Evolutionary conservation across 2,329 filamentous ascomycete genomes (phyloP).

Genomic region (Aspergillus oerlinghausenensis): DNA sequence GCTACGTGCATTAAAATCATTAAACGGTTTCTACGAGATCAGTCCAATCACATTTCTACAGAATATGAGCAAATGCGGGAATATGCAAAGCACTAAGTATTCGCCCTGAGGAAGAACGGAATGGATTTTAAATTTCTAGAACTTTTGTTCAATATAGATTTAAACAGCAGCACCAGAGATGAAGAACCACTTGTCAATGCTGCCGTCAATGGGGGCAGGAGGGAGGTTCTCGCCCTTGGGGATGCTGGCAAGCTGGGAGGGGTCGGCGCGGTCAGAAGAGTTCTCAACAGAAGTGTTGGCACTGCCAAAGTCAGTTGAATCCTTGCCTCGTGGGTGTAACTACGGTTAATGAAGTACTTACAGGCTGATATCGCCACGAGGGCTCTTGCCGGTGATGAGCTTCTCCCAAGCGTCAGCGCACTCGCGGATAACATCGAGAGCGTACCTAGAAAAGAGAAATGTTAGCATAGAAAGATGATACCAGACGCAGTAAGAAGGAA

Average conservation of each 20-base stretch:
- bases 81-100: not conserved
- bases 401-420: conserved; percentile 96
- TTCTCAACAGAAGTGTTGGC: conserved; percentile 73
- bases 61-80: not conserved
- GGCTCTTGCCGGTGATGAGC: conserved; percentile 85
- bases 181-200: conserved; percentile 99
- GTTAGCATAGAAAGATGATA: conserved; percentile 10
- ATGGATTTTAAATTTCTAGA: conserved; percentile 28
- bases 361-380: conserved; percentile 72
- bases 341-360: conserved; percentile 49
- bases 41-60: too few species aligned
- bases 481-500: conserved; percentile 1
- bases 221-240: conserved; percentile 73
- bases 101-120: conserved; percentile 9
- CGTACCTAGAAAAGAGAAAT: conserved; percentile 57
- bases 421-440: conserved; percentile 91
- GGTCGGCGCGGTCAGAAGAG: conserved; percentile 67
- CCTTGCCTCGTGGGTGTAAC: not conserved
- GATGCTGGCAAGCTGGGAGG: conserved; percentile 69
- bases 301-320: conserved; percentile 41
- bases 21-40: not conserved
- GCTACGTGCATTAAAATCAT: not conserved
- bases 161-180: conserved; percentile 93
- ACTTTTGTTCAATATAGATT: conserved; percentile 25
- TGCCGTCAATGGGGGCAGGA: conserved; percentile 86